These are phyloP conservation scores for Arthrobotrys musiformis DNA, from an alignment of 2,329 filamentous ascomycete species.

Conservation along the genomic window DNA sequence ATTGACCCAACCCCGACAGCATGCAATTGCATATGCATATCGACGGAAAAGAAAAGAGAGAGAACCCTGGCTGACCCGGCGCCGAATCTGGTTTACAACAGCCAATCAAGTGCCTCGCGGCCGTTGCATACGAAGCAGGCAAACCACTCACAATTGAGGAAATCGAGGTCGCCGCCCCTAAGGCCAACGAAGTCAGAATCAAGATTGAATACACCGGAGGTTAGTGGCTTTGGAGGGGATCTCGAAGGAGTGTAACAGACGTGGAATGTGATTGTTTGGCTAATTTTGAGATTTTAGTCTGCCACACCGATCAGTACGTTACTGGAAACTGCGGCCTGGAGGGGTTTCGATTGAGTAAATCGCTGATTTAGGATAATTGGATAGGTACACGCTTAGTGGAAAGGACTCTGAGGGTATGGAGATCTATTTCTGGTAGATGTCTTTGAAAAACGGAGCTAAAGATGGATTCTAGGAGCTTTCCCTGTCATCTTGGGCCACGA, in stretches of 20 bases:
- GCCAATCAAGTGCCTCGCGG: slow-evolving; percentile 97
- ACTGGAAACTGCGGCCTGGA: neutral
- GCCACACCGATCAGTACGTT: slow-evolving; percentile 82
- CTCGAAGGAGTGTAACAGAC: neutral
- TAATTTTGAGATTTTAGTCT: slow-evolving; percentile 68
- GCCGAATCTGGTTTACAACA: slow-evolving; percentile 63
- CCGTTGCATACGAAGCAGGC: slow-evolving; percentile 95
- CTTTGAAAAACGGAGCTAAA: neutral
- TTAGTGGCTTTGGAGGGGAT: slow-evolving; percentile 6
- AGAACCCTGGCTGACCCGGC: slow-evolving; percentile 5
- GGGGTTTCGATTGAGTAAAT: neutral
- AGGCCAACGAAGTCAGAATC: slow-evolving; percentile 94
- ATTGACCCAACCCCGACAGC: slow-evolving; percentile 56
- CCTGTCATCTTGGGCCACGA: slow-evolving; percentile 90
- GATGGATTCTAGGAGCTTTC: slow-evolving; percentile 63
- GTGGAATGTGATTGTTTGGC: neutral
- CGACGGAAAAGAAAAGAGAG: too few species aligned
- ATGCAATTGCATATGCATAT: neutral
- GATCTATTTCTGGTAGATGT: neutral
- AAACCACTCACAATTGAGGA: slow-evolving; percentile 90
- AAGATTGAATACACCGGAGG: slow-evolving; percentile 91
- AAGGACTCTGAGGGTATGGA: slow-evolving; percentile 91
- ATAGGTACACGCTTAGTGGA: slow-evolving; percentile 92
- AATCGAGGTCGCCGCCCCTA: slow-evolving; percentile 87
- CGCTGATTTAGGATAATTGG: slow-evolving; percentile 29